Evolutionary conservation across 768 basidiomycete species (phyloP).

Genomic region (Hericium erinaceus): DNA sequence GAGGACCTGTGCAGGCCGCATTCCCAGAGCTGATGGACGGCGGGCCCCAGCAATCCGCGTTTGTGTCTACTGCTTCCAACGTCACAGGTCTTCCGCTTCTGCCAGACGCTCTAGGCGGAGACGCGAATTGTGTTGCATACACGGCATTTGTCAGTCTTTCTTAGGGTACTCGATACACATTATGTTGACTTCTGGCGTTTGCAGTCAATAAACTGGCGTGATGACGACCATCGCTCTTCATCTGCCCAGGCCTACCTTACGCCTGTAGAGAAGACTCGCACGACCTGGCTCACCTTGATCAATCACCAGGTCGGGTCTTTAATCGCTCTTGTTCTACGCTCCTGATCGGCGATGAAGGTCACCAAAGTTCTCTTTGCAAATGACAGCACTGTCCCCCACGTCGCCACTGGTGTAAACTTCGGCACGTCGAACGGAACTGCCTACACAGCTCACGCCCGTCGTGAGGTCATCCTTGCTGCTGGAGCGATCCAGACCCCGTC

Average conservation of each 20-base stretch:
- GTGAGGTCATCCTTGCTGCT: constrained; percentile 2
- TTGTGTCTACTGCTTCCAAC: constrained; percentile 28
- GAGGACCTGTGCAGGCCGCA: constrained; percentile 46
- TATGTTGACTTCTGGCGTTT: neutral
- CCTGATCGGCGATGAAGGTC: neutral
- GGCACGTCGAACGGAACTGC: constrained; percentile 14
- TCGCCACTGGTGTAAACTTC: neutral
- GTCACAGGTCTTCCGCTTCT: neutral
- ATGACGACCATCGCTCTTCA: constrained; percentile 43
- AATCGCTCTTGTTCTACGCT: constrained; percentile 13
- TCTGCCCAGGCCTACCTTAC: constrained; percentile 46
- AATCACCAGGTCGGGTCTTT: constrained; percentile 32
- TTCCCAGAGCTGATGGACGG: constrained; percentile 46
- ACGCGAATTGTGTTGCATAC: neutral
- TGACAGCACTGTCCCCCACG: neutral
- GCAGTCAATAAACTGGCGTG: constrained; percentile 22
- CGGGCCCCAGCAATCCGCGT: constrained; percentile 43
- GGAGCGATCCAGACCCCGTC: neutral
- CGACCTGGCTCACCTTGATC: constrained; percentile 41
- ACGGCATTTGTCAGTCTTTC: neutral
- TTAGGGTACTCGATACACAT: neutral
- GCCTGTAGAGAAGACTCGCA: constrained; percentile 37
- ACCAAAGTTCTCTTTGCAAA: neutral
- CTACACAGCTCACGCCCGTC: neutral
- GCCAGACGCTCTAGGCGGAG: neutral